A percentile compares a stretch with the other conserved stretches of the same genome.
These are phyloP conservation scores for Neurospora terricola DNA, from an alignment of 495 filamentous ascomycete genomes.

Conservation along the genomic window DNA sequence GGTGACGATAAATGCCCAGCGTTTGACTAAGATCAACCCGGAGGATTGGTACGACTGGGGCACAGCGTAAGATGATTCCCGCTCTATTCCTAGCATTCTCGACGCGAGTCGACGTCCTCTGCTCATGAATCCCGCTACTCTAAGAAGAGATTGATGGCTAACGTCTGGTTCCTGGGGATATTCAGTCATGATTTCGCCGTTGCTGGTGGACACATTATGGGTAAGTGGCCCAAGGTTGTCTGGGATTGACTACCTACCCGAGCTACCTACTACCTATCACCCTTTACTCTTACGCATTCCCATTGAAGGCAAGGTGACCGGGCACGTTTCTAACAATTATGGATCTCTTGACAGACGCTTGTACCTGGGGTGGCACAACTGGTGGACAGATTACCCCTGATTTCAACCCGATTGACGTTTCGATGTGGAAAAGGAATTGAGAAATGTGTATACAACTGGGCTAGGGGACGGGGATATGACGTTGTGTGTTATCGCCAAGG, in stretches of 20 bases:
- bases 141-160: background rate
- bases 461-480: background rate
- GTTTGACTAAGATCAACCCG: too few relatives aligned
- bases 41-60: too few relatives aligned
- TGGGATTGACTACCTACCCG: background rate
- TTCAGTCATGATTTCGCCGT: background rate
- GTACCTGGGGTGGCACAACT: background rate
- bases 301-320: background rate
- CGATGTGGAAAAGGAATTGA: too few relatives aligned
- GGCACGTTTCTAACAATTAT: background rate
- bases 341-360: background rate
- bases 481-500: background rate
- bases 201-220: background rate
- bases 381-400: rapidly evolving
- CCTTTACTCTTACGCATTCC: background rate
- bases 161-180: background rate
- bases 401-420: too few relatives aligned
- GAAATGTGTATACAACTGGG: background rate
- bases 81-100: background rate
- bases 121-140: background rate
- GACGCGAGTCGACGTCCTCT: background rate
- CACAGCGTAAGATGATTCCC: background rate
- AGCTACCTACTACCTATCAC: background rate
- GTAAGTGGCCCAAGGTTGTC: background rate
- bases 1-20: too few relatives aligned